Conservation (phyloP, 176 grass and related monocot species). For the Lolium perenne region DNA sequence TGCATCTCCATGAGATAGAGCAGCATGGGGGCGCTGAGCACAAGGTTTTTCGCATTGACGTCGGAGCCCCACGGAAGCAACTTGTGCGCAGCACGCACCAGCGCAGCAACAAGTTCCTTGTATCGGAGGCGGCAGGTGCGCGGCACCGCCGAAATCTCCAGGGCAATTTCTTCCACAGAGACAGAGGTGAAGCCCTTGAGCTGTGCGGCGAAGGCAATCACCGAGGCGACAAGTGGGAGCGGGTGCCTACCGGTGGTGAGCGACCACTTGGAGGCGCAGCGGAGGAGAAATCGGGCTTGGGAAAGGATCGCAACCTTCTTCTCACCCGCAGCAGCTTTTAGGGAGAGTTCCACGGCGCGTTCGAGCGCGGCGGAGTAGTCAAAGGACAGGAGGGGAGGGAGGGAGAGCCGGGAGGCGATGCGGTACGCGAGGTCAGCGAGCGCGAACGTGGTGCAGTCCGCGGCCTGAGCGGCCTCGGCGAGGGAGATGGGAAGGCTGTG, state of each 20-base stretch:
- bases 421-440: conserved; percentile 54
- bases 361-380: conserved; percentile 48
- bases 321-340: conserved; percentile 6
- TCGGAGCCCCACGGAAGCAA: conserved; percentile 68
- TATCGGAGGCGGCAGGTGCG: conserved; percentile 50
- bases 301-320: conserved; percentile 51
- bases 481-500: conserved; percentile 58
- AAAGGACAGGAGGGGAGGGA: conserved; percentile 53
- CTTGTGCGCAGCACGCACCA: conserved; percentile 50
- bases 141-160: conserved; percentile 47
- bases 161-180: conserved; percentile 55
- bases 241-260: conserved; percentile 70
- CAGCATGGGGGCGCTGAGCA: conserved; percentile 49
- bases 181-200: conserved; percentile 34
- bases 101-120: conserved; percentile 50
- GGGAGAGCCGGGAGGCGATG: conserved; percentile 45
- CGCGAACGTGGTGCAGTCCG: conserved; percentile 21
- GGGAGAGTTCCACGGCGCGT: conserved; percentile 33
- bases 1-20: conserved; percentile 62
- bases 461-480: conserved; percentile 50
- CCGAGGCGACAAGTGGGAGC: conserved; percentile 53
- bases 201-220: conserved; percentile 50
- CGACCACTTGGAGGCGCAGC: conserved; percentile 67
- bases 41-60: conserved; percentile 55
- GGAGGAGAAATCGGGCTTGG: conserved; percentile 61